A percentile compares a stretch with the other conserved stretches of the same genome.
phyloP scores from a whole-genome alignment of 2,329 filamentous ascomycete species.

The Colletotrichum magnum region DNA sequence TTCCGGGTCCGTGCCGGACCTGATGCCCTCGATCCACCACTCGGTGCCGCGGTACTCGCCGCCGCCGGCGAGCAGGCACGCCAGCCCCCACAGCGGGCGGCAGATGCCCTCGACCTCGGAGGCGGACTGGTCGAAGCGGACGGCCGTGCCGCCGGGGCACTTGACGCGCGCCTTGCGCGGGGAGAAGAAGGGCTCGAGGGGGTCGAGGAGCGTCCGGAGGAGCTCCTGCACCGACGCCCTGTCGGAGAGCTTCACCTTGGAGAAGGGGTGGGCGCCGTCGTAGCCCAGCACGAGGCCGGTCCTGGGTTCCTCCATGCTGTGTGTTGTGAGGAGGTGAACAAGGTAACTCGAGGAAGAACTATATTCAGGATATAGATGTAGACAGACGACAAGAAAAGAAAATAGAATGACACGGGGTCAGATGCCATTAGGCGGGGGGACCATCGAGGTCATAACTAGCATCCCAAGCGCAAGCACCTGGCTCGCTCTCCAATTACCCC shows the following conservation, averaged over 20 bases:
- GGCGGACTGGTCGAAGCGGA: slow-evolving; percentile 82
- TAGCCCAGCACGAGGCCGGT: slow-evolving; percentile 62
- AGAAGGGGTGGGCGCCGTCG: slow-evolving; percentile 68
- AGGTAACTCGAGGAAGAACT: neutral
- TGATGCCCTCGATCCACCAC: slow-evolving; percentile 79
- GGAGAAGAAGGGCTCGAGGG: slow-evolving; percentile 80
- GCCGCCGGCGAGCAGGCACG: slow-evolving; percentile 77
- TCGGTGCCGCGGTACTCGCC: slow-evolving; percentile 74
- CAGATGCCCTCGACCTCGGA: slow-evolving; percentile 84
- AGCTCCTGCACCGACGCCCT: slow-evolving; percentile 72
- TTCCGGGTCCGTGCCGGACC: slow-evolving; percentile 78
- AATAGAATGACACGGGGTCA: neutral
- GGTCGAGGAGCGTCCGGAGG: slow-evolving; percentile 75
- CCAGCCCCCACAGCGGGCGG: slow-evolving; percentile 82
- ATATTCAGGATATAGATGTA: neutral
- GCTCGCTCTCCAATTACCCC: slow-evolving; percentile 36
- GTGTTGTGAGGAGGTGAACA: neutral
- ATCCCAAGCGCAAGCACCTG: slow-evolving; percentile 3
- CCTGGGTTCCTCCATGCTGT: slow-evolving; percentile 35
- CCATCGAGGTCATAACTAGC: slow-evolving; percentile 14
- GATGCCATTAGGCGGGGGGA: neutral
- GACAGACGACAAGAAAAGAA: neutral
- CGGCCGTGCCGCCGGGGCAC: slow-evolving; percentile 78
- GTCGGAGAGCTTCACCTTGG: slow-evolving; percentile 63
- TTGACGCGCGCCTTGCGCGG: slow-evolving; percentile 75